Evolutionary conservation across 2,329 filamentous ascomycete species (phyloP).

Genomic region (Tothia fuscella): DNA sequence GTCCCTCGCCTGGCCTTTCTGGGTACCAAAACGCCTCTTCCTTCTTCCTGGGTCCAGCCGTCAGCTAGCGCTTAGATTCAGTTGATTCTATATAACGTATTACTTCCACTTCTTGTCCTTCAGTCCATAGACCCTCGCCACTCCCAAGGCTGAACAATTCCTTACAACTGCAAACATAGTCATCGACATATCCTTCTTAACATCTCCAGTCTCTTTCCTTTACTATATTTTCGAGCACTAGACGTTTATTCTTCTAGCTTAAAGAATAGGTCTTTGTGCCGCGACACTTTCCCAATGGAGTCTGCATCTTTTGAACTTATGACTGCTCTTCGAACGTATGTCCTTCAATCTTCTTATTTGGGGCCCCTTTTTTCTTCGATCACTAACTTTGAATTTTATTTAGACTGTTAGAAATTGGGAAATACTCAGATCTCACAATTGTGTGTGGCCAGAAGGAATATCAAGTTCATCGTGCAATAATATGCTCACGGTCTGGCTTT

Average conservation of each 20-base stretch:
- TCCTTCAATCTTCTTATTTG: conserved; percentile 11
- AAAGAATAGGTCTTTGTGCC: too few species aligned
- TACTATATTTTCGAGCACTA: neutral
- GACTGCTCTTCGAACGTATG: conserved; percentile 36
- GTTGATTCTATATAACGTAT: too few species aligned
- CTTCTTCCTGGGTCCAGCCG: too few species aligned
- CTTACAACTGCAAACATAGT: too few species aligned
- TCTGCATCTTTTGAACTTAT: conserved; percentile 32
- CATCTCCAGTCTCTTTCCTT: neutral
- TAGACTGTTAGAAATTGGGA: conserved; percentile 26
- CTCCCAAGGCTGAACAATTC: too few species aligned
- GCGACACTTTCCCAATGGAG: conserved; percentile 26
- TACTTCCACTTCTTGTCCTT: too few species aligned
- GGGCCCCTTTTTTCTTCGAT: conserved; percentile 17
- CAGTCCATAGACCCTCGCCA: too few species aligned
- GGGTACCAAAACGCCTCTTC: too few species aligned
- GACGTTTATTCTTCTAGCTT: neutral
- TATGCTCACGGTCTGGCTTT: conserved; percentile 37
- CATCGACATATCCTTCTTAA: neutral
- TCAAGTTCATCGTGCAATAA: conserved; percentile 34
- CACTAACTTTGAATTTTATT: conserved; percentile 20
- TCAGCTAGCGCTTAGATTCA: too few species aligned
- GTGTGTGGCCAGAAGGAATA: conserved; percentile 34
- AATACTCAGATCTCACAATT: conserved; percentile 38
- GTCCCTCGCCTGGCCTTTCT: too few species aligned